Evolutionary conservation across 768 basidiomycete genomes (phyloP).

Genomic region (Vararia minispora): DNA sequence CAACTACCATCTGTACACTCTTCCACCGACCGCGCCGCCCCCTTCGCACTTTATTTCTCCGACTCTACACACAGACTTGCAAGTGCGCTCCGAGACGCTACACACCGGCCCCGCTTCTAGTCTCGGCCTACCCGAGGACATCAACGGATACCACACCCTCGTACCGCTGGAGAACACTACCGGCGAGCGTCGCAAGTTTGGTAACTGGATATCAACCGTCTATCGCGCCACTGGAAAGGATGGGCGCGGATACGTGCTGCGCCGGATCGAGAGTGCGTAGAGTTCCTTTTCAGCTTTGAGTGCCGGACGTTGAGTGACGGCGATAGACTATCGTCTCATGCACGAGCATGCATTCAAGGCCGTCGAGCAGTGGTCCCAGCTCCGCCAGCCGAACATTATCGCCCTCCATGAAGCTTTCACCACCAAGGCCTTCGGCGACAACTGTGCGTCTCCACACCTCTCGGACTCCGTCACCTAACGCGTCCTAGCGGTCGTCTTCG

Average conservation of each 20-base stretch:
- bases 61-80: constrained; percentile 49
- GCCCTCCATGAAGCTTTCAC: constrained; percentile 88
- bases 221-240: constrained; percentile 79
- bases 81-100: constrained; percentile 34
- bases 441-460: constrained; percentile 46
- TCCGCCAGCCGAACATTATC: constrained; percentile 82
- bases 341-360: constrained; percentile 72
- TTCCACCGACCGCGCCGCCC: constrained; percentile 46
- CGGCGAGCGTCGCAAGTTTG: constrained; percentile 58
- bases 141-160: constrained; percentile 86
- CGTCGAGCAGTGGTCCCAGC: constrained; percentile 77
- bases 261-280: constrained; percentile 77
- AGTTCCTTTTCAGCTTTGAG: constrained; percentile 2
- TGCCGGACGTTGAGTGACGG: not conserved
- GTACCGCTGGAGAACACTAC: constrained; percentile 58
- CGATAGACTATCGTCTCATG: constrained; percentile 68
- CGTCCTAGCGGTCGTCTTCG: constrained; percentile 72
- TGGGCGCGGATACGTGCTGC: constrained; percentile 64
- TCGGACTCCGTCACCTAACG: constrained; percentile 8
- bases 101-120: constrained; percentile 29
- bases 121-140: constrained; percentile 66
- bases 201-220: constrained; percentile 75
- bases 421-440: constrained; percentile 83
- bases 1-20: constrained; percentile 88
- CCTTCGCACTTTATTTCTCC: constrained; percentile 80